Conservation (phyloP, 2,329 filamentous ascomycete species). For the Aspergillus costaricaensis region DNA sequence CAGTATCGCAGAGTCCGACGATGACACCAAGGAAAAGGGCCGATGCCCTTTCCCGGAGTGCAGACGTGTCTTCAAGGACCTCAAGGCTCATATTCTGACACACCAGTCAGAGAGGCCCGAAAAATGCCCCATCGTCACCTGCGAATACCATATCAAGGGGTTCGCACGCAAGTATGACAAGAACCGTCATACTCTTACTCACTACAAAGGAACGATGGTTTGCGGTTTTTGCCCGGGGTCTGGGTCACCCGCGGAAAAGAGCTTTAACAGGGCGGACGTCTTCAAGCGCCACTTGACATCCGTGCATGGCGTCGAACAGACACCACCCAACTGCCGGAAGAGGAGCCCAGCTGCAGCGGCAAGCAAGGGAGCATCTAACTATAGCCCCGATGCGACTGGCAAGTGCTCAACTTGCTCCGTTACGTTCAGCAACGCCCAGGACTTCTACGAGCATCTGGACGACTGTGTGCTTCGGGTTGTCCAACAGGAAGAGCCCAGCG, state of each 20-base stretch:
- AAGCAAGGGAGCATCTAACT: slow-evolving; percentile 68
- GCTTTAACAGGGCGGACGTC: slow-evolving; percentile 91
- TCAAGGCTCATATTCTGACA: slow-evolving; percentile 92
- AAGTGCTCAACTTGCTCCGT: slow-evolving; percentile 90
- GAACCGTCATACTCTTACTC: slow-evolving; percentile 88
- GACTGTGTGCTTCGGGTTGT: slow-evolving; percentile 67
- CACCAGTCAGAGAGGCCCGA: slow-evolving; percentile 88
- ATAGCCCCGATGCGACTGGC: slow-evolving; percentile 75
- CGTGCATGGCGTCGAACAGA: slow-evolving; percentile 90
- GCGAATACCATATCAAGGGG: slow-evolving; percentile 88
- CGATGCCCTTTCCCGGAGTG: slow-evolving; percentile 82
- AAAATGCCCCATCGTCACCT: slow-evolving; percentile 89
- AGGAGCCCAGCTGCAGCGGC: slow-evolving; percentile 54
- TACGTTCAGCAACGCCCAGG: slow-evolving; percentile 82
- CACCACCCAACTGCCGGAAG: slow-evolving; percentile 86
- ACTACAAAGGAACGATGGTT: slow-evolving; percentile 97
- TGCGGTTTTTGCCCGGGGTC: slow-evolving; percentile 92
- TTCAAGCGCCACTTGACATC: slow-evolving; percentile 93
- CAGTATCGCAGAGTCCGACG: slow-evolving; percentile 62
- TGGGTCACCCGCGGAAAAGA: slow-evolving; percentile 87
- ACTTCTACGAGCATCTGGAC: slow-evolving; percentile 95
- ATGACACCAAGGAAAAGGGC: slow-evolving; percentile 65
- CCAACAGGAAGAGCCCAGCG: slow-evolving; percentile 59
- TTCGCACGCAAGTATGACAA: slow-evolving; percentile 97
- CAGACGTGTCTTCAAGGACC: slow-evolving; percentile 82